Percentiles rank a stretch among this genome's conserved stretches.
Conservation (phyloP, 371 early-diverging fungal genomes). For the Apophysomyces trapeziformis region DNA sequence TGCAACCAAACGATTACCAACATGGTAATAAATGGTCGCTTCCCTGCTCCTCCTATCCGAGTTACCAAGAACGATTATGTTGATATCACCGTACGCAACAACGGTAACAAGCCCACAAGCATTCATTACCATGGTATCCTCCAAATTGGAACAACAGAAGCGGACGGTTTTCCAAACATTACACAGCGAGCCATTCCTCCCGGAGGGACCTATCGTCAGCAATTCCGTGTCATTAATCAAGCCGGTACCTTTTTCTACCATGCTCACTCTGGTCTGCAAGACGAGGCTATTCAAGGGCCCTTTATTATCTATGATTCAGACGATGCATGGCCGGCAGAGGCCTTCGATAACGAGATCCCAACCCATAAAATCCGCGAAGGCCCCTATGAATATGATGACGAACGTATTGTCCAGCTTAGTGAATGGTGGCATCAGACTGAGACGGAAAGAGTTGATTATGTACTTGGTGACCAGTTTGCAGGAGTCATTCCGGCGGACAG, state of each 20-base stretch:
- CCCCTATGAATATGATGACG: conserved; percentile 41
- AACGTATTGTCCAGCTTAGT: conserved; percentile 34
- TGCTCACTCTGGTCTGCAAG: conserved; percentile 40
- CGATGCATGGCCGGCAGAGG: conserved; percentile 17
- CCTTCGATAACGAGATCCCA: not conserved
- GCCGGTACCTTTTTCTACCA: conserved; percentile 46
- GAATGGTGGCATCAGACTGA: conserved; percentile 45
- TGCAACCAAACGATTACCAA: conserved; percentile 20
- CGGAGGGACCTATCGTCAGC: conserved; percentile 24
- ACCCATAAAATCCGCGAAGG: conserved; percentile 21
- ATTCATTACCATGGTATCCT: conserved; percentile 44
- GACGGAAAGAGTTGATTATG: conserved; percentile 18
- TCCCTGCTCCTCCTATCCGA: conserved; percentile 46
- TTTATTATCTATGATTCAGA: conserved; percentile 41
- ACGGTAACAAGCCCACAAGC: conserved; percentile 1
- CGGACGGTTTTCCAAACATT: conserved; percentile 42
- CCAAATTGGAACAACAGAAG: conserved; percentile 28
- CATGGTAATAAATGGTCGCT: conserved; percentile 44
- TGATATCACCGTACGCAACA: conserved; percentile 38
- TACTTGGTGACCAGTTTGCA: conserved; percentile 17
- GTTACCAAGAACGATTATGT: conserved; percentile 40
- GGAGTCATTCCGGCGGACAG: conserved; percentile 34
- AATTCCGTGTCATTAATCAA: conserved; percentile 32
- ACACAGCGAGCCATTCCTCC: conserved; percentile 39
- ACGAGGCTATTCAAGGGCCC: conserved; percentile 36